phyloP scores from a whole-genome alignment of 805 yeast species.

The Teunomyces aglyptinius region DNA sequence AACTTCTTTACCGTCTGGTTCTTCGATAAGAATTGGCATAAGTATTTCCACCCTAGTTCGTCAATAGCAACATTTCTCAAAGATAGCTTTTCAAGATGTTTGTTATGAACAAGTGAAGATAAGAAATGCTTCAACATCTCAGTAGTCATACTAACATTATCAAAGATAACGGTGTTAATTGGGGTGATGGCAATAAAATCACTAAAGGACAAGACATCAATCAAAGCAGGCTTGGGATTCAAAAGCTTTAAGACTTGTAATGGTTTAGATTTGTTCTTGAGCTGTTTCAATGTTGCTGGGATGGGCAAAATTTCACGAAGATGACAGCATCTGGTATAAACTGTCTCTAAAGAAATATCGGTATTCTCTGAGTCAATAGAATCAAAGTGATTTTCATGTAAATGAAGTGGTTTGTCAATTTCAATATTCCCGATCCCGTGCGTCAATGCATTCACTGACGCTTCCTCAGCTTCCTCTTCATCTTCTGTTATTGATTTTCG shows the following conservation, averaged over 20 bases:
- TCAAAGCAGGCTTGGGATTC: slow-evolving; percentile 58
- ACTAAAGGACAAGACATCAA: slow-evolving; percentile 55
- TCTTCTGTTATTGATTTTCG: slow-evolving; percentile 21
- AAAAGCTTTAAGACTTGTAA: slow-evolving; percentile 53
- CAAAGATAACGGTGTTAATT: slow-evolving; percentile 53
- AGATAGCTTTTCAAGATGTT: slow-evolving; percentile 49
- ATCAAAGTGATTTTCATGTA: slow-evolving; percentile 54
- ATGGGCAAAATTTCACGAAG: slow-evolving; percentile 49
- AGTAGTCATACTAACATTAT: slow-evolving; percentile 53
- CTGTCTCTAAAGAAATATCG: slow-evolving; percentile 43
- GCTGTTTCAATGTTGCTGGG: slow-evolving; percentile 52
- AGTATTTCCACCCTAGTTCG: slow-evolving; percentile 47
- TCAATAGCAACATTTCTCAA: slow-evolving; percentile 57
- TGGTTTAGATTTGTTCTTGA: slow-evolving; percentile 50
- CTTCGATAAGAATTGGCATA: slow-evolving; percentile 47
- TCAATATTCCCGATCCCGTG: slow-evolving; percentile 28
- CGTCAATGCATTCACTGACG: slow-evolving; percentile 6
- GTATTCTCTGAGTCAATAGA: slow-evolving; percentile 22
- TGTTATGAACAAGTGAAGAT: slow-evolving; percentile 44
- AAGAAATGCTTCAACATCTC: slow-evolving; percentile 53
- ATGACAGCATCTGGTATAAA: slow-evolving; percentile 52
- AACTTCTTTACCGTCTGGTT: slow-evolving; percentile 47
- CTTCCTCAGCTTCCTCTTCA: slow-evolving; percentile 20
- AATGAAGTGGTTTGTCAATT: slow-evolving; percentile 72
- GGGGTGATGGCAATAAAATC: slow-evolving; percentile 59